Conservation (phyloP, 768 basidiomycete species). For the Phanerodontia chrysosporium region DNA sequence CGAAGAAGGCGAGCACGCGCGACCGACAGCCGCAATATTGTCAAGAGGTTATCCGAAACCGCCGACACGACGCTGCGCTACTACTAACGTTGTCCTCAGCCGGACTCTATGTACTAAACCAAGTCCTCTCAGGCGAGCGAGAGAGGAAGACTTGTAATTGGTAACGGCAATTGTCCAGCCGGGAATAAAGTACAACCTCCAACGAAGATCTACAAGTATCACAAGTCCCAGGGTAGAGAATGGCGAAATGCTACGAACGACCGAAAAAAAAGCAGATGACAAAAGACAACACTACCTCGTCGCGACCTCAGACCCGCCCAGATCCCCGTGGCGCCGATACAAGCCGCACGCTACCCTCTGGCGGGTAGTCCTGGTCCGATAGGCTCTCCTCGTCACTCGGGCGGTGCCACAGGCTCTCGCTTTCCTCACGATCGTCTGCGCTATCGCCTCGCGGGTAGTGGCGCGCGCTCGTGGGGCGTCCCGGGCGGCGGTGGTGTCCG, state of each 20-base stretch:
- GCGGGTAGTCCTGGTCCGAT: background rate
- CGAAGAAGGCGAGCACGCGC: too few relatives aligned
- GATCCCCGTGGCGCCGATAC: background rate
- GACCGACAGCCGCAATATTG: too few relatives aligned
- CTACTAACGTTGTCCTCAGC: too few relatives aligned
- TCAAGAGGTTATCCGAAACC: too few relatives aligned
- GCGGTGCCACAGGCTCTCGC: slow-evolving; percentile 21
- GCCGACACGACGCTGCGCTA: too few relatives aligned
- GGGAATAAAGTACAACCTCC: background rate
- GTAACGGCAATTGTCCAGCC: background rate
- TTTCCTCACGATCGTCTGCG: slow-evolving; percentile 26
- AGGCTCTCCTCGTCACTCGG: slow-evolving; percentile 16
- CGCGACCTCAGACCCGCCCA: background rate
- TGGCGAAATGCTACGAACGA: background rate
- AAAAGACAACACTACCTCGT: too few relatives aligned
- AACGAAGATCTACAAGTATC: background rate
- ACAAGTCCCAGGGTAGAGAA: background rate
- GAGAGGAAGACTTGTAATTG: background rate
- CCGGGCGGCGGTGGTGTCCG: slow-evolving; percentile 1
- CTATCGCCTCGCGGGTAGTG: slow-evolving; percentile 22
- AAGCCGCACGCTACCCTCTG: slow-evolving; percentile 7
- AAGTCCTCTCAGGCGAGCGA: too few relatives aligned
- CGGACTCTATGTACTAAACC: too few relatives aligned
- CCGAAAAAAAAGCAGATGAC: background rate
- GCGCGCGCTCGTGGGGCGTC: slow-evolving; percentile 11